Conservation (phyloP, 208 protist genomes). For the Novymonas esmeraldas region DNA sequence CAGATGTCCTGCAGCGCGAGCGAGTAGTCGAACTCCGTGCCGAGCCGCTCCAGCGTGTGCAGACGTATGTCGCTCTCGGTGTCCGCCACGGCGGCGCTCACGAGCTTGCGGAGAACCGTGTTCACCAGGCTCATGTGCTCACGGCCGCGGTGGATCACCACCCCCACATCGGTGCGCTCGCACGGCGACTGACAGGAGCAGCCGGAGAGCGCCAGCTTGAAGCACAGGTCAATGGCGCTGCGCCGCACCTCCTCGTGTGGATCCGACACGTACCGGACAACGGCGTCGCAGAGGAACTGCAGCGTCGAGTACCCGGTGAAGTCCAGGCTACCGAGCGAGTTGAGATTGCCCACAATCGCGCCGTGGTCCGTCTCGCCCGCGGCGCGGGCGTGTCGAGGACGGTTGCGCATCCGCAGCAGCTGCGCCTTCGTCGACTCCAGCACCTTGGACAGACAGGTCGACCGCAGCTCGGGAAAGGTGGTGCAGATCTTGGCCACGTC, state of each 20-base stretch:
- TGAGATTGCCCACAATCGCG: constrained; percentile 62
- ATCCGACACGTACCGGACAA: constrained; percentile 79
- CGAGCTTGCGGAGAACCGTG: constrained; percentile 73
- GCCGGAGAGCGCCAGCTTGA: constrained; percentile 86
- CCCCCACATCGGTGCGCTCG: constrained; percentile 58
- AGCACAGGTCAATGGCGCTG: constrained; percentile 86
- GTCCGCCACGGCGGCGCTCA: constrained; percentile 87
- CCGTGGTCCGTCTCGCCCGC: constrained; percentile 33
- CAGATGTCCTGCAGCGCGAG: constrained; percentile 81
- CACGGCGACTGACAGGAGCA: constrained; percentile 82
- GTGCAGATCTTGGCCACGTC: constrained; percentile 86
- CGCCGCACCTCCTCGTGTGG: constrained; percentile 87
- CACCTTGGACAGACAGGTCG: constrained; percentile 87
- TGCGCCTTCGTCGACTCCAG: constrained; percentile 81
- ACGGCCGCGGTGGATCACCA: constrained; percentile 78
- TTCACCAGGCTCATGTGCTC: constrained; percentile 87
- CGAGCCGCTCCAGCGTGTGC: constrained; percentile 81
- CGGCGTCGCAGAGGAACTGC: constrained; percentile 82
- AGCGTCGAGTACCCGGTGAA: constrained; percentile 90
- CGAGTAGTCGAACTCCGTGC: constrained; percentile 69
- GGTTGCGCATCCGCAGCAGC: constrained; percentile 45
- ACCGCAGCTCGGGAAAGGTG: constrained; percentile 89
- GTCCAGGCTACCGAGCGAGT: constrained; percentile 75
- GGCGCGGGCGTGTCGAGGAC: constrained; percentile 12
- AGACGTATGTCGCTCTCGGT: constrained; percentile 89